These are phyloP conservation scores for Coniochaeta sp. DNA, from an alignment of 2,329 filamentous ascomycete species.

Conservation along the genomic window DNA sequence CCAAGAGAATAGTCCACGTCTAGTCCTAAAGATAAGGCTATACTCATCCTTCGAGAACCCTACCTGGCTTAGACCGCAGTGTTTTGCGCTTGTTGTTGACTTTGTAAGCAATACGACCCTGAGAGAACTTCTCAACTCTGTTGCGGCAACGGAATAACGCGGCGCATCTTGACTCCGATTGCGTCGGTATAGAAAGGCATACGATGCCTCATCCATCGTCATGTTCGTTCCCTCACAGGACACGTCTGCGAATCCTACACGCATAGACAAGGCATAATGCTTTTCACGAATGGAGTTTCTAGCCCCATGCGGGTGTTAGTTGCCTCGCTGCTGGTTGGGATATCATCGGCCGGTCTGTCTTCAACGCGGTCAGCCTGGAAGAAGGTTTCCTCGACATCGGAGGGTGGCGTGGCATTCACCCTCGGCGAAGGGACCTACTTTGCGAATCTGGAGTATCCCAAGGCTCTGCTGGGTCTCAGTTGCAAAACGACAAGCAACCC, in stretches of 20 bases:
- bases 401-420: conserved; percentile 24
- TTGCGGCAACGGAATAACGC: background rate
- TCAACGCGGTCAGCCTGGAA: conserved; percentile 10
- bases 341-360: background rate
- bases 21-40: background rate
- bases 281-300: background rate
- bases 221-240: background rate
- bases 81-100: background rate
- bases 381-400: conserved; percentile 11
- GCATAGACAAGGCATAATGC: background rate
- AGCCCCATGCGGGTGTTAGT: background rate
- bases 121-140: background rate
- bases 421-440: conserved; percentile 27
- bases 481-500: conserved; percentile 2
- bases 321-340: background rate
- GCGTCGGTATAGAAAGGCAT: background rate
- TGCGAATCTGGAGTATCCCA: conserved; percentile 23
- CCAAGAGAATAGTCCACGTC: background rate
- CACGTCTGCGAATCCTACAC: background rate
- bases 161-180: background rate
- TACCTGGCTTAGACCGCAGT: background rate
- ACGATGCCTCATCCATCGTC: background rate
- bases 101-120: background rate
- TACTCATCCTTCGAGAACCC: background rate
- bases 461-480: conserved; percentile 11